Base-by-base conservation (phyloP, 176 grass and related monocot genomes). In the Cenchrus purpureus region DNA sequence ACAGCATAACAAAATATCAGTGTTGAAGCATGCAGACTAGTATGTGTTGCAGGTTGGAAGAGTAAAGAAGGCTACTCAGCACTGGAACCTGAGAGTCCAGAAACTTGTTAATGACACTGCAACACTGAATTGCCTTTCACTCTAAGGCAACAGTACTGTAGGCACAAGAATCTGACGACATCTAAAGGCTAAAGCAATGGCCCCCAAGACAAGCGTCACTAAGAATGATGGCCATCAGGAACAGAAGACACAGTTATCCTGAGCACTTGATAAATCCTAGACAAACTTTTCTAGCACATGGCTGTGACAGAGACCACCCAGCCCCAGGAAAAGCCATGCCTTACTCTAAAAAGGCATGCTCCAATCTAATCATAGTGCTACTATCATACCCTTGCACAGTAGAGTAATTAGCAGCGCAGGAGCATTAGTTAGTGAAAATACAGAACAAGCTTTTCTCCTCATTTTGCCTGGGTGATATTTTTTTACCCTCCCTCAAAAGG, bases 231-330 rank as follows among this genome's bases (percentile, higher is more conserved):
- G 72, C 34, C 48, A 86, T 90, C 56, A 77, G 37, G 65, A 13
- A 82, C 37, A 82, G 37, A 65, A 71, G 88, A 73, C 83, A 82
- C 83, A 78, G 56, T 82, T 77, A 86, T 77, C 88, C 77, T 81
- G 68, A 64, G 48, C 65, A 82, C 65, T 86, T 65, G 88, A 81
- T 65, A 77, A 76, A 76, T 53, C 77, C 71, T 82, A 71, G 62
- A 86, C 65, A 71, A 82, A 22, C 65, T 82, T 90, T 88, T 78
- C 2, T 54, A 72, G 79, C 78, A 90, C 88, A 82, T 90, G 79
- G 83, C 48, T 82, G 55, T 82, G 88, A 90, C 55, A 78, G 73
- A 78, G 78, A 77, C 78, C 72, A 77, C 83, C 48, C 45, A 76
- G 61, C 46, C 46, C 32, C 32, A 85, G 62, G 71, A 77, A 71